phyloP scores from a whole-genome alignment of 345 rosid genomes.

The Trapa incisa region DNA sequence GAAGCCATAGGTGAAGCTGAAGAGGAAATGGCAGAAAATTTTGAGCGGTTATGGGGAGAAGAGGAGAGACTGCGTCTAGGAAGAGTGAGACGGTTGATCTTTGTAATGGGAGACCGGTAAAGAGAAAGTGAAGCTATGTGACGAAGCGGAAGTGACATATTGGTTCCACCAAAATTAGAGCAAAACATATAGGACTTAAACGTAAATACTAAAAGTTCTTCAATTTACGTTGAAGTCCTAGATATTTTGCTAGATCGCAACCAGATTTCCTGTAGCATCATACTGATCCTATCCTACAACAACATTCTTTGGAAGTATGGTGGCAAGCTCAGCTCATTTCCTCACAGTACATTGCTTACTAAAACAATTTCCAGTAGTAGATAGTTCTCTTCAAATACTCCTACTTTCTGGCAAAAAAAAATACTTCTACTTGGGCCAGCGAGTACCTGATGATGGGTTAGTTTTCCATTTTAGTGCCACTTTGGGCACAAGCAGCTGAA shows the following conservation, averaged over 20 bases:
- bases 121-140: conserved; percentile 1
- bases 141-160: neutral
- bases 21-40: conserved; percentile 13
- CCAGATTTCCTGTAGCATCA: neutral
- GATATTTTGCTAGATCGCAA: neutral
- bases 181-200: neutral
- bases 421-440: too few species aligned
- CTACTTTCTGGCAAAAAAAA: too few species aligned
- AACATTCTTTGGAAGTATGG: neutral
- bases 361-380: neutral
- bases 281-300: neutral
- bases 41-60: conserved; percentile 14
- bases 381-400: neutral
- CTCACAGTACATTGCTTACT: neutral
- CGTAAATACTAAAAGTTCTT: neutral
- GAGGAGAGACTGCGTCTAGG: neutral
- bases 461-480: too few species aligned
- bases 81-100: neutral
- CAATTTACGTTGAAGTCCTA: neutral
- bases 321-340: neutral
- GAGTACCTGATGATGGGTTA: too few species aligned
- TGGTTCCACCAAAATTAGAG: neutral
- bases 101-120: conserved; percentile 8
- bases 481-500: neutral
- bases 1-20: conserved; percentile 46